Evolutionary conservation across 331 rosid genomes (phyloP).

Genomic region (Cydonia oblonga): DNA sequence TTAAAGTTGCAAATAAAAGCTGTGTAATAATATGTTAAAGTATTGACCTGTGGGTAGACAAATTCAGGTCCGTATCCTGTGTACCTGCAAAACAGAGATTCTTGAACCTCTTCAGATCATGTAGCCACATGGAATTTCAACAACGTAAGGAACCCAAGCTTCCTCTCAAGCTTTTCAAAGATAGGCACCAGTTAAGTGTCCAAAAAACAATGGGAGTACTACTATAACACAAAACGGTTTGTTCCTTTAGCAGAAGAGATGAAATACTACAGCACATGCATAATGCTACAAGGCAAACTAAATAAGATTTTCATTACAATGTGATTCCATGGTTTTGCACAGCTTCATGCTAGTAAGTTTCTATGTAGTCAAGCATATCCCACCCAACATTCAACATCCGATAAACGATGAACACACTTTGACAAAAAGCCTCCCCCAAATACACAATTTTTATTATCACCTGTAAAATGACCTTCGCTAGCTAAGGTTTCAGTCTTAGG

Average conservation of each 20-base stretch:
- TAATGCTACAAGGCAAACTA: background rate
- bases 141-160: background rate
- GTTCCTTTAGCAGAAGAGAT: background rate
- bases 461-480: background rate
- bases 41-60: slow-evolving; percentile 20
- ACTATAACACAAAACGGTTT: background rate
- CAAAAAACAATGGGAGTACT: background rate
- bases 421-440: no score
- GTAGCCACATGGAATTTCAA: background rate
- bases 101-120: background rate
- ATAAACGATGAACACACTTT: background rate
- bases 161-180: background rate
- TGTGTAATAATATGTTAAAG: background rate
- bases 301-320: background rate
- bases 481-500: background rate
- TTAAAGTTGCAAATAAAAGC: background rate
- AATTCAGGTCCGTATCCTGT: slow-evolving; percentile 18
- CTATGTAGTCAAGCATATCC: background rate
- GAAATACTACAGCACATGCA: background rate
- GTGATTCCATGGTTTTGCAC: background rate
- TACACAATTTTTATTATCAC: background rate
- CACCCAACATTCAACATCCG: background rate
- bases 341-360: background rate
- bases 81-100: slow-evolving; percentile 11
- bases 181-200: background rate